These are phyloP conservation scores for Suhomyces bribrorum DNA, from an alignment of 1,139 yeast genomes.

Conservation along the genomic window DNA sequence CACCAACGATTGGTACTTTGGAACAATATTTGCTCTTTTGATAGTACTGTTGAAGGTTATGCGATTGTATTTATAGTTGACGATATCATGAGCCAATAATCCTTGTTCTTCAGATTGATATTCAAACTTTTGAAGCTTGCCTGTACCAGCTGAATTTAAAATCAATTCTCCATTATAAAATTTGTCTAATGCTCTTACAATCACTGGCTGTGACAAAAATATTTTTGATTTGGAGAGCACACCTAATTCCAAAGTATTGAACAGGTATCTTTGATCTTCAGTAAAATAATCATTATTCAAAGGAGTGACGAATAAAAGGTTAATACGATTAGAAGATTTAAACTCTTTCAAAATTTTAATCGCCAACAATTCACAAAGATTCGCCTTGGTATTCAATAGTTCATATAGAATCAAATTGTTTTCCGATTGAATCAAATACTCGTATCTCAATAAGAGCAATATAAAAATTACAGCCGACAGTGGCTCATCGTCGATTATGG, in stretches of 20 bases:
- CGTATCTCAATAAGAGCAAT: constrained; percentile 39
- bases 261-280: constrained; percentile 19
- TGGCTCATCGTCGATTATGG: constrained; percentile 14
- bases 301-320: constrained; percentile 46
- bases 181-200: constrained; percentile 50
- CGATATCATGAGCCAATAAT: constrained; percentile 28
- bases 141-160: constrained; percentile 20
- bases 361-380: constrained; percentile 57
- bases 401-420: constrained; percentile 52
- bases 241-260: constrained; percentile 56
- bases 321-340: constrained; percentile 46
- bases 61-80: constrained; percentile 38
- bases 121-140: constrained; percentile 11
- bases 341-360: constrained; percentile 54
- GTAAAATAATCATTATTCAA: constrained; percentile 25
- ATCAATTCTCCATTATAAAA: constrained; percentile 56
- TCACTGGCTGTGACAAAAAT: constrained; percentile 58
- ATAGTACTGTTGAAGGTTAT: constrained; percentile 34
- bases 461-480: constrained; percentile 32
- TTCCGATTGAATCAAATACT: constrained; percentile 51
- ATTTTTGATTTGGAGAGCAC: constrained; percentile 56
- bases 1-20: constrained; percentile 47
- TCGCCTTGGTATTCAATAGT: constrained; percentile 52
- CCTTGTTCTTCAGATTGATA: constrained; percentile 19
- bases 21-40: constrained; percentile 37